phyloP scores from a whole-genome alignment of 2,329 filamentous ascomycete genomes.

The Fusarium subtropicale region DNA sequence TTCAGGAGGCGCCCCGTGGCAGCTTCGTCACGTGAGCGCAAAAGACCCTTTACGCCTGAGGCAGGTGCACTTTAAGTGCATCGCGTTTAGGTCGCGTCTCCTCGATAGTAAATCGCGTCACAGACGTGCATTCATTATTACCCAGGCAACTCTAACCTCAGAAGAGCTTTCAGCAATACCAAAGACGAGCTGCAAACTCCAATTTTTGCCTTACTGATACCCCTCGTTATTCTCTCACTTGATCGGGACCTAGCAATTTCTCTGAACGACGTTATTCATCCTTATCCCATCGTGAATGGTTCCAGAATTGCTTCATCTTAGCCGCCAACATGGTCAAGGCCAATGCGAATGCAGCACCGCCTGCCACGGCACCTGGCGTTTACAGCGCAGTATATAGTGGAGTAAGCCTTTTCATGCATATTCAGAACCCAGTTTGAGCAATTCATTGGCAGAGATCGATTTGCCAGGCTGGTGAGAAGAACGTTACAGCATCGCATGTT shows the following conservation, averaged over 20 bases:
- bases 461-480: background rate
- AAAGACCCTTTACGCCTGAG: constrained; percentile 47
- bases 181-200: constrained; percentile 25
- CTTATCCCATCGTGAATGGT: constrained; percentile 34
- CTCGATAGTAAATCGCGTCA: constrained; percentile 51
- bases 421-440: background rate
- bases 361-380: constrained; percentile 60
- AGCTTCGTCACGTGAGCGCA: constrained; percentile 49
- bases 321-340: constrained; percentile 61
- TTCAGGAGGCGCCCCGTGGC: constrained; percentile 45
- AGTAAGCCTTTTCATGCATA: constrained; percentile 58
- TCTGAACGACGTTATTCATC: constrained; percentile 1
- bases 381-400: constrained; percentile 78
- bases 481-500: constrained; percentile 6
- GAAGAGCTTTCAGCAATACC: constrained; percentile 38
- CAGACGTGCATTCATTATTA: constrained; percentile 51
- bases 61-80: constrained; percentile 54
- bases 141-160: constrained; percentile 45
- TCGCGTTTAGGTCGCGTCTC: constrained; percentile 56
- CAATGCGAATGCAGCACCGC: constrained; percentile 46
- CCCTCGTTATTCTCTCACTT: constrained; percentile 8
- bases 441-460: constrained; percentile 2
- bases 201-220: constrained; percentile 17
- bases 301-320: constrained; percentile 36
- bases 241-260: background rate